These are phyloP conservation scores for Nemania bipapillata DNA, from an alignment of 2,329 filamentous ascomycete genomes.

Conservation along the genomic window DNA sequence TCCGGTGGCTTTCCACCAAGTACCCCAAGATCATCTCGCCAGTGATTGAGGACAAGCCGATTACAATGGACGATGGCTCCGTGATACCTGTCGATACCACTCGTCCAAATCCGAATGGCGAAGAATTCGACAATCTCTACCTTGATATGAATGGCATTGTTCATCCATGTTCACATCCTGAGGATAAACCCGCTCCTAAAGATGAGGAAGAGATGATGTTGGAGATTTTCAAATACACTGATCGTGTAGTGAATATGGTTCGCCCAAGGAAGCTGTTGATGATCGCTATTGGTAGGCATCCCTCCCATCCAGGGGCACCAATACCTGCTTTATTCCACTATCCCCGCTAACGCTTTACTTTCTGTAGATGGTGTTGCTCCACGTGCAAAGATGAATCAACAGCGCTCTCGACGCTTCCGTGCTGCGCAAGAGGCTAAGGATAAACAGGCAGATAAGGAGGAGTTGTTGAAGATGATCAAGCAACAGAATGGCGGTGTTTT, in stretches of 20 bases:
- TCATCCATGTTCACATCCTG: slow-evolving; percentile 96
- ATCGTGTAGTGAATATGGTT: slow-evolving; percentile 98
- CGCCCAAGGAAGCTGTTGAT: slow-evolving; percentile 93
- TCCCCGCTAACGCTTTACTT: slow-evolving; percentile 20
- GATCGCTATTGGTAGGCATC: slow-evolving; percentile 86
- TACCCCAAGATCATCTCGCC: slow-evolving; percentile 97
- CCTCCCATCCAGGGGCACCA: slow-evolving; percentile 15
- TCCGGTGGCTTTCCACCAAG: slow-evolving; percentile 95
- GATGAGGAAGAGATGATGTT: slow-evolving; percentile 99
- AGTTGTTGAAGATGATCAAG: slow-evolving; percentile 85
- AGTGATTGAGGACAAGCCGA: slow-evolving; percentile 85
- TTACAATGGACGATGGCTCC: slow-evolving; percentile 81
- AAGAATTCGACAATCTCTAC: slow-evolving; percentile 97
- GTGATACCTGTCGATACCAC: slow-evolving; percentile 86
- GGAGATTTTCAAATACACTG: slow-evolving; percentile 98
- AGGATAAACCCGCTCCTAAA: slow-evolving; percentile 87
- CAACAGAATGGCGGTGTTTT: slow-evolving; percentile 76
- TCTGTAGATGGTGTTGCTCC: slow-evolving; percentile 88
- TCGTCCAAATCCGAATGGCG: slow-evolving; percentile 90
- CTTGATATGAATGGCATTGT: slow-evolving; percentile 99
- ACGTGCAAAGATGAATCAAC: slow-evolving; percentile 99
- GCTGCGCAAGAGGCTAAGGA: slow-evolving; percentile 93
- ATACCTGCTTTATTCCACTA: background rate
- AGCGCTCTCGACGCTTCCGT: slow-evolving; percentile 93
- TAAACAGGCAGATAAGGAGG: slow-evolving; percentile 89